Evolutionary conservation across 179 eudicot genomes (phyloP).

Genomic region (Nepenthes alata): DNA sequence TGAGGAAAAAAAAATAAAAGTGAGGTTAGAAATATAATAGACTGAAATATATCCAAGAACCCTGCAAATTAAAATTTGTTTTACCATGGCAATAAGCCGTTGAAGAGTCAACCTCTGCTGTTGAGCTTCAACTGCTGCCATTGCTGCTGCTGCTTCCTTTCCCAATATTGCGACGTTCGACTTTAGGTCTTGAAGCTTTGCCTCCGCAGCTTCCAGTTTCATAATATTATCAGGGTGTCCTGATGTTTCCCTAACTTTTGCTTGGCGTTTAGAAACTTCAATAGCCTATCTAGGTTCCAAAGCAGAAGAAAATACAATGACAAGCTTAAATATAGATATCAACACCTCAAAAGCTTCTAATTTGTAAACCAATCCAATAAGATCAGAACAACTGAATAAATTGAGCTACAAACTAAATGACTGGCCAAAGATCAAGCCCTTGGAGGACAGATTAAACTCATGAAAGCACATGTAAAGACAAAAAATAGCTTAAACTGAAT

Average conservation of each 20-base stretch:
- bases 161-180: conserved; percentile 62
- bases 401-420: too few relatives aligned
- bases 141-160: conserved; percentile 83
- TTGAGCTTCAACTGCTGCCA: conserved; percentile 94
- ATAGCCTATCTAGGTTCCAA: conserved; percentile 61
- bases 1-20: conserved; percentile 3
- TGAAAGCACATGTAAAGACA: too few relatives aligned
- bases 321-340: neutral
- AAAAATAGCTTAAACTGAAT: too few relatives aligned
- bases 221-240: conserved; percentile 52
- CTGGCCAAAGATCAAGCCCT: too few relatives aligned
- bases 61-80: neutral
- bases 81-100: conserved; percentile 80
- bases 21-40: neutral
- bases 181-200: conserved; percentile 73
- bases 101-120: conserved; percentile 88
- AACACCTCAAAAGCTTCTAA: neutral
- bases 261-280: conserved; percentile 84
- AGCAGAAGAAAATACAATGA: conserved; percentile 12
- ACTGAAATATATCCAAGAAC: neutral
- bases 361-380: too few relatives aligned
- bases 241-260: conserved; percentile 56
- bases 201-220: conserved; percentile 76
- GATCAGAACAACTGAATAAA: too few relatives aligned
- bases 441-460: too few relatives aligned